phyloP scores from a whole-genome alignment of 2,329 filamentous ascomycete species.

The Thermoascus crustaceus region DNA sequence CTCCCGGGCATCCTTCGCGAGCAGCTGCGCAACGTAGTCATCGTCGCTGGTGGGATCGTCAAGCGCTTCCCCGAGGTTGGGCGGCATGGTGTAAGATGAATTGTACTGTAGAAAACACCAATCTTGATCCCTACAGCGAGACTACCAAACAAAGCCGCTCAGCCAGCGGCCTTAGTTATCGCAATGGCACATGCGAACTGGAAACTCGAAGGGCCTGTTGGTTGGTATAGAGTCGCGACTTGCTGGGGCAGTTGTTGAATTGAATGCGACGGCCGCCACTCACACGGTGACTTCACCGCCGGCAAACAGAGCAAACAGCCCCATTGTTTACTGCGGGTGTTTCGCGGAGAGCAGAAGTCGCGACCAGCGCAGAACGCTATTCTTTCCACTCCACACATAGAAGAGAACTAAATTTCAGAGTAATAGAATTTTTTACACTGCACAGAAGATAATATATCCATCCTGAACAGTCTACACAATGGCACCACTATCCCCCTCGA shows the following conservation, averaged over 20 bases:
- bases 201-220: too few relatives aligned
- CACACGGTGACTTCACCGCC: constrained; percentile 10
- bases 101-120: too few relatives aligned
- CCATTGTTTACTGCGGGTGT: constrained; percentile 8
- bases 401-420: constrained; percentile 2
- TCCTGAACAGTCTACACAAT: constrained; percentile 9
- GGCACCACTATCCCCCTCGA: constrained; percentile 12
- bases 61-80: constrained; percentile 22
- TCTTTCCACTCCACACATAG: too few relatives aligned
- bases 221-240: too few relatives aligned
- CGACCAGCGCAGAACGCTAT: too few relatives aligned
- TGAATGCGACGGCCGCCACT: too few relatives aligned
- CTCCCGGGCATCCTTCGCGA: constrained; percentile 70
- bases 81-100: constrained; percentile 18
- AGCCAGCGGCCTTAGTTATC: neutral
- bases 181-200: too few relatives aligned
- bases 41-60: constrained; percentile 39
- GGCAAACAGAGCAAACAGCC: constrained; percentile 13
- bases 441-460: constrained; percentile 1
- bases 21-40: constrained; percentile 64
- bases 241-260: too few relatives aligned
- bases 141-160: neutral
- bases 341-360: neutral
- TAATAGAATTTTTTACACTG: too few relatives aligned
- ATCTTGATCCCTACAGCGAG: too few relatives aligned